Base-by-base conservation (phyloP, 2,329 filamentous ascomycete genomes). In the Cytospora leucostoma region DNA sequence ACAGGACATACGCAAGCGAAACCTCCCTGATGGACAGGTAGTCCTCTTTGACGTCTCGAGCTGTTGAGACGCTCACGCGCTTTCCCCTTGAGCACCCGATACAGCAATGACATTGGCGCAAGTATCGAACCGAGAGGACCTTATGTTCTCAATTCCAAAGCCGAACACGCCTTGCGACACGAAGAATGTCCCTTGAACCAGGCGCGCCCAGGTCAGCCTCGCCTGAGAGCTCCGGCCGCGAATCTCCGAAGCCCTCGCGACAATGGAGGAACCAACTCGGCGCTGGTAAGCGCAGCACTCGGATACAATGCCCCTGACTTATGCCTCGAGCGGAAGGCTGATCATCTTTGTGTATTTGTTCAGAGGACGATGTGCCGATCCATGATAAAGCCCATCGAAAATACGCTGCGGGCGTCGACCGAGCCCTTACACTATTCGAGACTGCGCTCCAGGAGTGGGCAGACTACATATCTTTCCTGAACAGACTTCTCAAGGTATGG, bases 401-500 rank as follows among this genome's bases (percentile, higher is more conserved):
- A 75, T 99, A 98, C 85, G 92, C 93, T 52, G 86, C 89, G 56
- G 90, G 88, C 64, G 88, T 99, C 68, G 94, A 98, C 72, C 87
- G 93, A 75, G 91, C 93, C 38, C 83, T 99, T 66, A 86, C 90
- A 53, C 83, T 97, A 38, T 99, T 97, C 79, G 95, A 99, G 74
- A 93, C 92, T 17, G 88, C 92, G 35, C 82, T 97, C 69, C 93
- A 98, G 77, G 95, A 99, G 86, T 99, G 95, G 95, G 95, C 96
- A 56, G 95, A 99, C 78, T 99, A 99, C 74, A 99, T 99, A 72
- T 97, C 94, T 19, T 99, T 98, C 74, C 80, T 99, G 62, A 96
- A 91, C 73, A 88, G 92, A 66, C 82, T 99, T 56, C 82, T 97
- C 66, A 98, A 97, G 86, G 92, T 93, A 17, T 17, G 56, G 33